A percentile compares a stretch with the other conserved stretches of the same genome.
phyloP scores from a whole-genome alignment of 1,284 basidiomycete species.

The Trichosporon faecale region DNA sequence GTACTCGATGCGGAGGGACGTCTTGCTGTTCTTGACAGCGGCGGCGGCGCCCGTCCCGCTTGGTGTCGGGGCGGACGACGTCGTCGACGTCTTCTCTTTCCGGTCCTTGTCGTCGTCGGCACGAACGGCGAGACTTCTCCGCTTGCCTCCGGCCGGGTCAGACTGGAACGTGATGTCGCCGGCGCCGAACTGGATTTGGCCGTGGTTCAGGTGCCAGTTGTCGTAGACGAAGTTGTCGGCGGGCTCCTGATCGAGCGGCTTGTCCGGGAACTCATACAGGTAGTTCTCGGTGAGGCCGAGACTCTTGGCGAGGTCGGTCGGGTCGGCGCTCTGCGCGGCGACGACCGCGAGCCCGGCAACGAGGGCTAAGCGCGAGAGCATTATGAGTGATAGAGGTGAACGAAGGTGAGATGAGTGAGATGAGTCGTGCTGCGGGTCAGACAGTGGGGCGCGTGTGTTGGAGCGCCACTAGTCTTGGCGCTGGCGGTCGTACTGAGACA shows the following conservation, averaged over 20 bases:
- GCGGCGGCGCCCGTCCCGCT: conserved; percentile 26
- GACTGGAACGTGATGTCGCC: conserved; percentile 33
- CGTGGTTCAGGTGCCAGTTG: conserved; percentile 37
- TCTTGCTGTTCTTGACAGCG: conserved; percentile 21
- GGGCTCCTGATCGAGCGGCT: conserved; percentile 25
- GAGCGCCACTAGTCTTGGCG: background rate
- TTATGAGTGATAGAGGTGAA: background rate
- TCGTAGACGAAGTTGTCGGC: conserved; percentile 30
- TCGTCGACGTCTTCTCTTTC: conserved; percentile 1
- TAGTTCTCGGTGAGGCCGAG: conserved; percentile 32
- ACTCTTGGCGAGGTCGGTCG: conserved; percentile 5
- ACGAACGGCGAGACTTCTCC: conserved; percentile 37
- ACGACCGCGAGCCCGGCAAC: conserved; percentile 17
- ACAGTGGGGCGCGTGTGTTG: background rate
- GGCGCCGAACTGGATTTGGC: conserved; percentile 37
- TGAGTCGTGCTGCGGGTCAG: background rate
- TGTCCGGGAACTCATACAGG: conserved; percentile 33
- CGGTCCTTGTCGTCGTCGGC: conserved; percentile 12
- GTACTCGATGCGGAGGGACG: conserved; percentile 48
- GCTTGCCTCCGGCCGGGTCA: conserved; percentile 18
- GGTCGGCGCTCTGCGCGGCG: background rate
- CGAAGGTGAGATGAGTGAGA: background rate
- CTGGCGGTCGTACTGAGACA: background rate
- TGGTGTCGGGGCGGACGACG: conserved; percentile 15
- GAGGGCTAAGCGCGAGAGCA: conserved; percentile 8